Evolutionary conservation across 129 eudicot genomes (phyloP).

Genomic region (Helichrysum umbraculigerum): DNA sequence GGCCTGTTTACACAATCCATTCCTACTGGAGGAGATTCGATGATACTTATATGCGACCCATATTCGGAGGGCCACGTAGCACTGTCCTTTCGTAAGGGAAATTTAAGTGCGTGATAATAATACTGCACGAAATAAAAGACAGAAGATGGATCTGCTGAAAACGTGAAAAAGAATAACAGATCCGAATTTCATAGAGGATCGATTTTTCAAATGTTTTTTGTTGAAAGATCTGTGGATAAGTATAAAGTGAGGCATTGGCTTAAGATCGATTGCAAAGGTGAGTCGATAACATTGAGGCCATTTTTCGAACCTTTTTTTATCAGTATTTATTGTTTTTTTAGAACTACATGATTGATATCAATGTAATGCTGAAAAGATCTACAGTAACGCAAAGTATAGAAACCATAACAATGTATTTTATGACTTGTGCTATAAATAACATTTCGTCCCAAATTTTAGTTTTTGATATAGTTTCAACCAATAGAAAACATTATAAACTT

Average conservation of each 20-base stretch:
- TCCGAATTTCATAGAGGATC: conserved; percentile 2
- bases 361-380: not conserved
- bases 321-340: too few relatives aligned
- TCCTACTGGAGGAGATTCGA: conserved; percentile 93
- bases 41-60: conserved; percentile 84
- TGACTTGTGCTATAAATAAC: not conserved
- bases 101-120: not conserved
- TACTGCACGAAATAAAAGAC: not conserved
- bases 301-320: too few relatives aligned
- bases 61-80: conserved; percentile 76
- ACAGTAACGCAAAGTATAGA: not conserved
- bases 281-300: not conserved
- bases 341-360: not conserved
- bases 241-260: not conserved
- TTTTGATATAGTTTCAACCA: not conserved
- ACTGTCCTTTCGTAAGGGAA: not conserved
- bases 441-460: not conserved
- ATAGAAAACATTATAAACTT: too few relatives aligned
- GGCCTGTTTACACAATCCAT: conserved; percentile 89
- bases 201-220: not conserved
- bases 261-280: not conserved
- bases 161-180: conserved; percentile 7
- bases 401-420: not conserved
- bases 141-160: conserved; percentile 3
- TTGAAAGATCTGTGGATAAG: not conserved